Evolutionary conservation across 2,329 filamentous ascomycete species (phyloP).

Genomic region (Diaporthe velutina): DNA sequence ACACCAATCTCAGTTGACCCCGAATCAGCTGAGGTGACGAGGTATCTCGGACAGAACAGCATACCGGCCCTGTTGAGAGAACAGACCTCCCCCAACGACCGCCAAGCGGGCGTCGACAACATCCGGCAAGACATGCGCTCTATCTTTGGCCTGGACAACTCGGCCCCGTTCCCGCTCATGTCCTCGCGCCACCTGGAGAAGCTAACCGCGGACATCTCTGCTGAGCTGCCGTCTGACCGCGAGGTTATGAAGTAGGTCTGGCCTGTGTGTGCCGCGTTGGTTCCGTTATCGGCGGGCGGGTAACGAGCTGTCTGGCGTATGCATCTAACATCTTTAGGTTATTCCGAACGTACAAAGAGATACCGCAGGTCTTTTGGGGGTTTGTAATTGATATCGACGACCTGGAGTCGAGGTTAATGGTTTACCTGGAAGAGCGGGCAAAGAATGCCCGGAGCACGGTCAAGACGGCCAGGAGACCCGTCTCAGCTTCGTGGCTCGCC

Average conservation of each 20-base stretch:
- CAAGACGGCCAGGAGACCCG: constrained; percentile 59
- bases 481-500: constrained; percentile 75
- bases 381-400: constrained; percentile 76
- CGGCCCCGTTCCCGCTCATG: constrained; percentile 77
- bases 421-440: constrained; percentile 74
- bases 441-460: constrained; percentile 60
- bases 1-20: constrained; percentile 59
- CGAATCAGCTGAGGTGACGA: constrained; percentile 66
- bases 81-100: constrained; percentile 67
- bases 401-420: constrained; percentile 73
- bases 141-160: constrained; percentile 75
- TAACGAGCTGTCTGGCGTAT: not conserved
- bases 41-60: constrained; percentile 76
- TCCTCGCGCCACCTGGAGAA: constrained; percentile 72
- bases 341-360: constrained; percentile 76
- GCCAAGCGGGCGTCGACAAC: constrained; percentile 63
- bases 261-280: constrained; percentile 16
- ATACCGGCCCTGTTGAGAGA: constrained; percentile 75
- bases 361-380: constrained; percentile 76
- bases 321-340: constrained; percentile 56
- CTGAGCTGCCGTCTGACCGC: constrained; percentile 72
- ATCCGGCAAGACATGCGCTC: constrained; percentile 76
- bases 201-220: constrained; percentile 71
- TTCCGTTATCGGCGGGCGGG: not conserved
- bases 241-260: constrained; percentile 75